These are phyloP conservation scores for Penicillium cosmopolitanum DNA, from an alignment of 495 filamentous ascomycete genomes.

Conservation along the genomic window DNA sequence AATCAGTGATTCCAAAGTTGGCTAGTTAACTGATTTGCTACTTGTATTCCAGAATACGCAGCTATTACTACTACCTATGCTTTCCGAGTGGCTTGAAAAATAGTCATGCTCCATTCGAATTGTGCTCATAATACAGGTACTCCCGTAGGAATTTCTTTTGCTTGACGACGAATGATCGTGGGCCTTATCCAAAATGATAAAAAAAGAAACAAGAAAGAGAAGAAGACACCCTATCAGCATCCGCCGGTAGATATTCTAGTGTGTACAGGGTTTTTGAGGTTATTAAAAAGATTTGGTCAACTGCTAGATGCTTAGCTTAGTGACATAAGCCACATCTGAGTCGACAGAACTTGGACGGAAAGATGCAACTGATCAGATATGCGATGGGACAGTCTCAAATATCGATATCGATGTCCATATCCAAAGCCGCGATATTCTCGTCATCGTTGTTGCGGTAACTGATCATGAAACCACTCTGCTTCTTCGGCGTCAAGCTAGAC, in stretches of 20 bases:
- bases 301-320: neutral
- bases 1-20: no score
- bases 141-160: conserved; percentile 15
- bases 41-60: neutral
- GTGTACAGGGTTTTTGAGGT: conserved; percentile 2
- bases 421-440: conserved; percentile 79
- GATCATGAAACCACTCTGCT: conserved; percentile 65
- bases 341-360: neutral
- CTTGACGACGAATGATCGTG: conserved; percentile 12
- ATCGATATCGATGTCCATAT: conserved; percentile 81
- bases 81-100: neutral
- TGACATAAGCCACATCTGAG: neutral
- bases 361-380: neutral
- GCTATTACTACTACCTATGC: neutral
- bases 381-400: conserved; percentile 44
- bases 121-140: conserved; percentile 29
- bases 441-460: conserved; percentile 78
- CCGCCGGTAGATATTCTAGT: conserved; percentile 5
- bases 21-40: neutral
- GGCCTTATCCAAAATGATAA: conserved; percentile 6
- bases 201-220: conserved; percentile 5
- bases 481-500: conserved; percentile 51
- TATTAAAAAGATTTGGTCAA: neutral
- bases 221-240: neutral
- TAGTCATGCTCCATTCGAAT: conserved; percentile 19